A percentile compares a stretch with the other conserved stretches of the same genome.
These are phyloP conservation scores for Ogataea naganishii DNA, from an alignment of 805 yeast species.

Conservation along the genomic window DNA sequence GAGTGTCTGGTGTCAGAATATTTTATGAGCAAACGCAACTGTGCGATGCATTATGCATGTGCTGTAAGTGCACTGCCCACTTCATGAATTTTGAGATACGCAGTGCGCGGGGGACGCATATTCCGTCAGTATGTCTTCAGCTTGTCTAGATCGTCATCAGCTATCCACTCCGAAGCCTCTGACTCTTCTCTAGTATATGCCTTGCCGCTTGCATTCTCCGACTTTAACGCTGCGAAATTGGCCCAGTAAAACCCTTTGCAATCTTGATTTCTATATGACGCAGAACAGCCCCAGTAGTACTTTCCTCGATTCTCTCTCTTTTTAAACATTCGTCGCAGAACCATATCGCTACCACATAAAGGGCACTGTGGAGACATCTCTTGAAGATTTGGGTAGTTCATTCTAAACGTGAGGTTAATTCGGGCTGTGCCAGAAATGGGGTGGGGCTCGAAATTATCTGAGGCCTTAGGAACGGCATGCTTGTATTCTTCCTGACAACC, in stretches of 20 bases:
- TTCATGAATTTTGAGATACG: no score
- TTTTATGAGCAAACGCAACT: no score
- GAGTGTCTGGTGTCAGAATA: no score
- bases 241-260: constrained; percentile 47
- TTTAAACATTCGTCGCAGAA: constrained; percentile 47
- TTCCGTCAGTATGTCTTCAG: not conserved
- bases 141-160: constrained; percentile 27
- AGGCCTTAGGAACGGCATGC: constrained; percentile 49
- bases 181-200: constrained; percentile 22
- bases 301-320: constrained; percentile 37
- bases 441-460: constrained; percentile 32
- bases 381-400: constrained; percentile 32
- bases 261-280: constrained; percentile 31
- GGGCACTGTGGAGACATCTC: constrained; percentile 34
- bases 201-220: not conserved
- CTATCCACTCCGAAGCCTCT: constrained; percentile 36
- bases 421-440: constrained; percentile 41
- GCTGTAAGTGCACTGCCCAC: no score
- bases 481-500: constrained; percentile 72
- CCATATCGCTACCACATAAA: constrained; percentile 34
- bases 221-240: constrained; percentile 22
- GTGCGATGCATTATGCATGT: no score
- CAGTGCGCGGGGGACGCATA: not conserved
- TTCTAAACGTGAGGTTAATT: constrained; percentile 59
- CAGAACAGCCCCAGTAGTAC: constrained; percentile 62